Evolutionary conservation across 2,329 filamentous ascomycete genomes (phyloP).

Genomic region (Trichoderma semiorbis): DNA sequence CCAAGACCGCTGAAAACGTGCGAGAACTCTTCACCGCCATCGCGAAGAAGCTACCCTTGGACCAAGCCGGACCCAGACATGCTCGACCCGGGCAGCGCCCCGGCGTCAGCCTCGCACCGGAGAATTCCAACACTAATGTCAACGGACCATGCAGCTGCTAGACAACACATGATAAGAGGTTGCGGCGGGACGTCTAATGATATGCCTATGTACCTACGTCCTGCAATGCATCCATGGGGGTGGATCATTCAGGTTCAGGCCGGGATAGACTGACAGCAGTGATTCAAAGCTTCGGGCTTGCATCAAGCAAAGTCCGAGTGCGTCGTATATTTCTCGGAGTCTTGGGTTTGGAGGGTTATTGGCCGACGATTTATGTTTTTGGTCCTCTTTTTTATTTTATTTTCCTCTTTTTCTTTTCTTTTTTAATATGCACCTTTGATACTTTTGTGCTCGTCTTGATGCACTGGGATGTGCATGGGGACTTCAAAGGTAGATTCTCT

Average conservation of each 20-base stretch:
- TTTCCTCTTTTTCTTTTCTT: constrained; percentile 7
- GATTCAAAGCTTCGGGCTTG: constrained; percentile 24
- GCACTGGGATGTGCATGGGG: not conserved
- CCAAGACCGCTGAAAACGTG: constrained; percentile 96
- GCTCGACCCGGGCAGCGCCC: constrained; percentile 63
- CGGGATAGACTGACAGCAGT: constrained; percentile 29
- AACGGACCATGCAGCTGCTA: constrained; percentile 57
- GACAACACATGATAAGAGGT: constrained; percentile 17
- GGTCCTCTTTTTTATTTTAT: constrained; percentile 18
- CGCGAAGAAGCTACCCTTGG: constrained; percentile 93
- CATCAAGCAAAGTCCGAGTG: constrained; percentile 28
- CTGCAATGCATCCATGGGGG: constrained; percentile 24
- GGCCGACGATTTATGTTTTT: constrained; percentile 38
- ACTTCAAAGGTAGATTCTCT: not conserved
- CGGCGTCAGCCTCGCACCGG: constrained; percentile 55
- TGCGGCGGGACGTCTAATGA: constrained; percentile 17
- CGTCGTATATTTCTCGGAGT: constrained; percentile 40
- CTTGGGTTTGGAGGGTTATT: constrained; percentile 38
- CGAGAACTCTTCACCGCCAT: constrained; percentile 95
- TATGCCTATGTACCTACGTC: constrained; percentile 19
- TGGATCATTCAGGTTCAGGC: constrained; percentile 24
- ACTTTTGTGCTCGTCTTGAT: constrained; percentile 12
- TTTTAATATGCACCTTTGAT: constrained; percentile 24
- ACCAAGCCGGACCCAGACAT: constrained; percentile 91
- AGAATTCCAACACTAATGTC: constrained; percentile 56